Conservation (phyloP, 2,329 filamentous ascomycete genomes). For the Ciborinia camelliae region DNA sequence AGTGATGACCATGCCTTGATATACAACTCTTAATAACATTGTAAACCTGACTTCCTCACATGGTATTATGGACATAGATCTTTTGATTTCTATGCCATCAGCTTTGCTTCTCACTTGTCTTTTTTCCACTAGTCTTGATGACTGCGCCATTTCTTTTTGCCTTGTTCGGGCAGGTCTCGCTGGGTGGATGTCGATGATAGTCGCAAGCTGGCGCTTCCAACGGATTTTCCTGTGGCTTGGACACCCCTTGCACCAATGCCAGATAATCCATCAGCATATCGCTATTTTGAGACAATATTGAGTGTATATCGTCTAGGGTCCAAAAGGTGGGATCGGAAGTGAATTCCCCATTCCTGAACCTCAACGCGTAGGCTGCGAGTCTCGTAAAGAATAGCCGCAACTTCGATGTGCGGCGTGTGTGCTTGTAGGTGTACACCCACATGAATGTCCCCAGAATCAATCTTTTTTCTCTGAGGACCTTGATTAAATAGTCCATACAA, state of each 20-base stretch:
- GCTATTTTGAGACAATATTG: not conserved
- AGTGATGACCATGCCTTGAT: accelerated
- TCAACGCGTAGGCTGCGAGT: not conserved
- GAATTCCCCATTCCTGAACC: not conserved
- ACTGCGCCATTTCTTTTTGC: accelerated
- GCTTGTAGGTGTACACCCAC: not conserved
- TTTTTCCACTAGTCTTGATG: not conserved
- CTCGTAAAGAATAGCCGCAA: not conserved
- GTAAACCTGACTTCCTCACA: not conserved
- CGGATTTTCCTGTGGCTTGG: not conserved
- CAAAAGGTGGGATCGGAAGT: not conserved
- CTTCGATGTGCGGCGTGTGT: not conserved
- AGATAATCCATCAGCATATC: not conserved
- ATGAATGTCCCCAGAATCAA: not conserved
- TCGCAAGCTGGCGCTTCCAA: not conserved
- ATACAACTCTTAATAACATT: too few relatives aligned
- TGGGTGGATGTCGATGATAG: not conserved
- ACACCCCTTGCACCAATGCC: not conserved
- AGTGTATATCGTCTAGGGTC: not conserved
- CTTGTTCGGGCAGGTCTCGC: not conserved
- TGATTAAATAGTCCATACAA: not conserved
- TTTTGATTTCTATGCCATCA: too few relatives aligned
- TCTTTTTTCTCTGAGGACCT: not conserved
- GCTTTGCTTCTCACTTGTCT: not conserved
- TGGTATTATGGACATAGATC: accelerated